phyloP scores from a whole-genome alignment of 2,329 filamentous ascomycete genomes.

The Coleophoma eucalyptorum region DNA sequence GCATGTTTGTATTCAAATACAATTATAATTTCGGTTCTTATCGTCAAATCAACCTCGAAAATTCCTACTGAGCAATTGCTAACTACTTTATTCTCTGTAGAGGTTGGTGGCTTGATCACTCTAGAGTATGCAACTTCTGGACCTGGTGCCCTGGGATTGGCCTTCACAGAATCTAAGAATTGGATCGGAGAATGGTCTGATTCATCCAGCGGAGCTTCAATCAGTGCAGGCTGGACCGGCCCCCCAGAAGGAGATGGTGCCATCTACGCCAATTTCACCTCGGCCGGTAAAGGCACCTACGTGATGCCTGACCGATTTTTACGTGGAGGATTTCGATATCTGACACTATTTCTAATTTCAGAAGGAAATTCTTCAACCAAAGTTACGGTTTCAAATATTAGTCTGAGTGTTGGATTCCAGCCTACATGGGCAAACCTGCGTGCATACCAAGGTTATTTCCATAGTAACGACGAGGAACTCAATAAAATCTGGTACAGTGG shows the following conservation, averaged over 20 bases:
- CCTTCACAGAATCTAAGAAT: conserved; percentile 44
- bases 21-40: too few relatives aligned
- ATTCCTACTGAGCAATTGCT: too few relatives aligned
- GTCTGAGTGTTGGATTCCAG: too few relatives aligned
- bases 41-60: too few relatives aligned
- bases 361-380: conserved; percentile 8
- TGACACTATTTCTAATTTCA: conserved; percentile 40
- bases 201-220: conserved; percentile 37
- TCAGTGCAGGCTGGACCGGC: conserved; percentile 16
- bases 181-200: conserved; percentile 43
- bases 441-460: conserved; percentile 46
- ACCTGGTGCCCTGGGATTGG: conserved; percentile 35
- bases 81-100: conserved; percentile 17
- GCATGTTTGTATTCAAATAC: too few relatives aligned
- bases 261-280: conserved; percentile 35
- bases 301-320: conserved; percentile 36
- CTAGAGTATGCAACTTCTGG: conserved; percentile 41
- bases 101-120: conserved; percentile 50
- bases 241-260: conserved; percentile 35
- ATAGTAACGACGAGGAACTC: conserved; percentile 41
- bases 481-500: conserved; percentile 54
- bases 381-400: too few relatives aligned
- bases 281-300: conserved; percentile 28
- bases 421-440: conserved; percentile 28
- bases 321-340: conserved; percentile 47